A percentile compares a stretch with the other conserved stretches of the same genome.
phyloP scores from a whole-genome alignment of 352 stramenopile genomes.

The Achlya hypogyna region DNA sequence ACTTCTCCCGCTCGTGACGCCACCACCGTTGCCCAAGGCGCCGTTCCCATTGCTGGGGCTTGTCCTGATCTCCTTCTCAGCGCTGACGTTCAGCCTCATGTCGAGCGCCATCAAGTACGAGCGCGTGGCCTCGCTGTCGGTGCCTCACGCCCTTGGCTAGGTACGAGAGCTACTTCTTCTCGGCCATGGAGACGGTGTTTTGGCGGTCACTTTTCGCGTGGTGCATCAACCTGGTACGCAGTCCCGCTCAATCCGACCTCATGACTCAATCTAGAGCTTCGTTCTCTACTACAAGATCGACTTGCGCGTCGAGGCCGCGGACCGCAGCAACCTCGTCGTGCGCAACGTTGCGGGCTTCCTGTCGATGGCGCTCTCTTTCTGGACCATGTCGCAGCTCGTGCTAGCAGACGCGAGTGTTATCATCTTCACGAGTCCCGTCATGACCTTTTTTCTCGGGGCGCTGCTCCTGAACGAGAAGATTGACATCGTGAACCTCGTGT shows the following conservation, averaged over 20 bases:
- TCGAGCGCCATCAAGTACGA: slow-evolving; percentile 47
- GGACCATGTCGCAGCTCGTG: slow-evolving; percentile 46
- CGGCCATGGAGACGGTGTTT: slow-evolving; percentile 54
- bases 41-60: slow-evolving; percentile 20
- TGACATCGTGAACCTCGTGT: neutral
- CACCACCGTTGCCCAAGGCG: neutral
- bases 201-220: slow-evolving; percentile 47
- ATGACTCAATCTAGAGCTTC: slow-evolving; percentile 22
- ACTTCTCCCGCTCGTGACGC: neutral
- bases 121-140: neutral
- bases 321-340: slow-evolving; percentile 47
- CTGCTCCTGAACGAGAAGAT: neutral
- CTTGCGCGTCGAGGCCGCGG: slow-evolving; percentile 37
- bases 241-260: slow-evolving; percentile 19
- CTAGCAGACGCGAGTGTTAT: slow-evolving; percentile 55
- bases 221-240: slow-evolving; percentile 34
- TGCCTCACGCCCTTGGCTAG: neutral
- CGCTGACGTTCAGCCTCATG: slow-evolving; percentile 49
- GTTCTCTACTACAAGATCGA: slow-evolving; percentile 24
- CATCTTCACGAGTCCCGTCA: slow-evolving; percentile 53
- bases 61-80: slow-evolving; percentile 40
- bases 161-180: slow-evolving; percentile 31
- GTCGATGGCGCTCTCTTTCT: slow-evolving; percentile 39
- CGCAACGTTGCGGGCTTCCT: slow-evolving; percentile 37
- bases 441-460: slow-evolving; percentile 38